phyloP scores from a whole-genome alignment of 2,329 filamentous ascomycete species.

The Fusarium sp. region DNA sequence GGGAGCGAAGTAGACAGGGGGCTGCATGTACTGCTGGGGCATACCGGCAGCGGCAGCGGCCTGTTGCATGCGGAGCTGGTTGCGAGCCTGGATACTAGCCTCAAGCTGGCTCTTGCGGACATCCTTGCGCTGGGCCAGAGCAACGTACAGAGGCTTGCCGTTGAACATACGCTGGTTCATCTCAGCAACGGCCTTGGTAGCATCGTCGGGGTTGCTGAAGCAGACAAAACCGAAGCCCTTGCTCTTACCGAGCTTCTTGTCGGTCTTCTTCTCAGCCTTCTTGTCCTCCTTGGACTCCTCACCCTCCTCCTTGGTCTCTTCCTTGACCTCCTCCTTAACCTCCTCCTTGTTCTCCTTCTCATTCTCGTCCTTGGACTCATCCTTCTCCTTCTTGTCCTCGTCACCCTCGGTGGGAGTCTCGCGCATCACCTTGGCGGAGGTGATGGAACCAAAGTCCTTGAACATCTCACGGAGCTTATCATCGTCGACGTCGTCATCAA shows the following conservation, averaged over 20 bases:
- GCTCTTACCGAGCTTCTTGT: constrained; percentile 90
- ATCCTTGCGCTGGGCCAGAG: constrained; percentile 98
- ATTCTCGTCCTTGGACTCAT: constrained; percentile 60
- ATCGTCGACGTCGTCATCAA: constrained; percentile 96
- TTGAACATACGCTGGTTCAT: constrained; percentile 99
- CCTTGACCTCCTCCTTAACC: constrained; percentile 50
- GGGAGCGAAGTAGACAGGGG: constrained; percentile 91
- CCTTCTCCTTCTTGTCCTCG: constrained; percentile 65
- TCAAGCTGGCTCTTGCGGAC: constrained; percentile 99
- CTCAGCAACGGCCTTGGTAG: constrained; percentile 98
- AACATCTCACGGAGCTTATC: constrained; percentile 98
- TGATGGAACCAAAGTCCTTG: constrained; percentile 90
- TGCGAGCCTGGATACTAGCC: constrained; percentile 98
- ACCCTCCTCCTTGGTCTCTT: constrained; percentile 60
- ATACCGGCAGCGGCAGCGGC: constrained; percentile 90
- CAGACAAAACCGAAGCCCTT: constrained; percentile 99
- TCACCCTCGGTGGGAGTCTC: constrained; percentile 72
- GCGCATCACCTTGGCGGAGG: constrained; percentile 99
- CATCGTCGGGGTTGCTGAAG: constrained; percentile 99
- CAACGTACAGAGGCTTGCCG: constrained; percentile 96
- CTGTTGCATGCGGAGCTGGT: constrained; percentile 98
- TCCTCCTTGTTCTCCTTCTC: constrained; percentile 60
- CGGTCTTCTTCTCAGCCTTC: constrained; percentile 68
- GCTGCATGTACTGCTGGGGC: constrained; percentile 87
- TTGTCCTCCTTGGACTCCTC: constrained; percentile 63